Percentiles rank a stretch among this genome's conserved stretches.
These are phyloP conservation scores for Curvularia sp. DNA, from an alignment of 2,329 filamentous ascomycete genomes.

Conservation along the genomic window DNA sequence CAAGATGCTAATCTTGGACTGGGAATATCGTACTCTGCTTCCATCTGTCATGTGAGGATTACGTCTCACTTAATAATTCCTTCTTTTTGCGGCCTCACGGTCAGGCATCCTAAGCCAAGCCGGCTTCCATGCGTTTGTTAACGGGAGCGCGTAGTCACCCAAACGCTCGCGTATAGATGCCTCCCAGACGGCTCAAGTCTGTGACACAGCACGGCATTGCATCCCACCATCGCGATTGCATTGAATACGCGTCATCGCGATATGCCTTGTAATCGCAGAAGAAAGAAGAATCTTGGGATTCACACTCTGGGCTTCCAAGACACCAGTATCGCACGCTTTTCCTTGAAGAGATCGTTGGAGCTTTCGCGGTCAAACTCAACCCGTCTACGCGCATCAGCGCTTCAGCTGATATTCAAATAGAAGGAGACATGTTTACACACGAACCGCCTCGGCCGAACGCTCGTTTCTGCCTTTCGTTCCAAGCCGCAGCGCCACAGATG, in stretches of 20 bases:
- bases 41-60: background rate
- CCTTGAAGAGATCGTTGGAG: background rate
- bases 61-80: background rate
- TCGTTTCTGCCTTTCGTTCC: slow-evolving; percentile 2
- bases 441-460: background rate
- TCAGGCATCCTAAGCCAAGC: slow-evolving; percentile 3
- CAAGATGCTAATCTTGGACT: background rate
- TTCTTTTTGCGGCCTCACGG: background rate
- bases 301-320: background rate
- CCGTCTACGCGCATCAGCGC: background rate
- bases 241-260: background rate
- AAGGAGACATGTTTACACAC: background rate
- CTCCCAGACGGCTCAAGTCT: background rate
- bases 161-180: background rate
- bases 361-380: background rate
- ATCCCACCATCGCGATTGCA: background rate
- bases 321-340: background rate
- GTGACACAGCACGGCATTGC: slow-evolving; percentile 2
- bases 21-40: background rate
- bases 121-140: background rate
- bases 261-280: background rate
- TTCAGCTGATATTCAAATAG: background rate
- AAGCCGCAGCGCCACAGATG: slow-evolving; percentile 8
- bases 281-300: background rate
- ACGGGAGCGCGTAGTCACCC: background rate